A percentile compares a stretch with the other conserved stretches of the same genome.
phyloP scores from a whole-genome alignment of 495 filamentous ascomycete species.

The Neurospora sp. region DNA sequence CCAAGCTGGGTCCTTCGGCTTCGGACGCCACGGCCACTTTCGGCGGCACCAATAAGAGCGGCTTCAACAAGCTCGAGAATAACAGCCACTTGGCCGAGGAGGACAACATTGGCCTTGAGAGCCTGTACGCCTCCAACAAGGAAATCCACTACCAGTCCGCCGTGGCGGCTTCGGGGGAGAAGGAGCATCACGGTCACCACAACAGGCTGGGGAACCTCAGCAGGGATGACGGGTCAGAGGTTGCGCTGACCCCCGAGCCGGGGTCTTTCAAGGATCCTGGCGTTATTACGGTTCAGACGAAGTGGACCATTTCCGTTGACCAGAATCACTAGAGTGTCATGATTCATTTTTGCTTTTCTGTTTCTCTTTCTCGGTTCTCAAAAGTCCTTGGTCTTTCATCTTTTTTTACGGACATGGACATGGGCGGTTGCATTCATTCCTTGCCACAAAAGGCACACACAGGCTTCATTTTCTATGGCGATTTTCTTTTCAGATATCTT shows the following conservation, averaged over 20 bases:
- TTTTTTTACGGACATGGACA: not conserved
- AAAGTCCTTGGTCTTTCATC: not conserved
- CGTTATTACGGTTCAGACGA: slow-evolving; percentile 13
- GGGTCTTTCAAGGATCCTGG: not conserved
- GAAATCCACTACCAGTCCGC: slow-evolving; percentile 7
- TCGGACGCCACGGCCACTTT: not conserved
- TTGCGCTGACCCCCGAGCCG: slow-evolving; percentile 1
- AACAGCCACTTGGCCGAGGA: not conserved
- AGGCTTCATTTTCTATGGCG: not conserved
- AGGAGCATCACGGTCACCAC: not conserved
- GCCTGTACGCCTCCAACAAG: slow-evolving; percentile 9
- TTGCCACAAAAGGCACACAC: not conserved
- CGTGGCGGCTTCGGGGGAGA: not conserved
- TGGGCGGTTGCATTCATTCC: not conserved
- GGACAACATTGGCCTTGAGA: slow-evolving; percentile 5
- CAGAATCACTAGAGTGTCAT: not conserved
- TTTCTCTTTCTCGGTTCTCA: not conserved
- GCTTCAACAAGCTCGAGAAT: slow-evolving; percentile 8
- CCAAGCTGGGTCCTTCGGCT: slow-evolving; percentile 8
- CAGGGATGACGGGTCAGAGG: slow-evolving; percentile 10
- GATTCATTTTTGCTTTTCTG: not conserved
- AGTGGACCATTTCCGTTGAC: slow-evolving; percentile 11
- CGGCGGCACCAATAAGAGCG: slow-evolving; percentile 3
- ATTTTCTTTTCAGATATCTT: not conserved
- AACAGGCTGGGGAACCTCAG: not conserved